A percentile compares a stretch with the other conserved stretches of the same genome.
These are phyloP conservation scores for Tylopilus felleus DNA, from an alignment of 768 basidiomycete species.

Conservation along the genomic window DNA sequence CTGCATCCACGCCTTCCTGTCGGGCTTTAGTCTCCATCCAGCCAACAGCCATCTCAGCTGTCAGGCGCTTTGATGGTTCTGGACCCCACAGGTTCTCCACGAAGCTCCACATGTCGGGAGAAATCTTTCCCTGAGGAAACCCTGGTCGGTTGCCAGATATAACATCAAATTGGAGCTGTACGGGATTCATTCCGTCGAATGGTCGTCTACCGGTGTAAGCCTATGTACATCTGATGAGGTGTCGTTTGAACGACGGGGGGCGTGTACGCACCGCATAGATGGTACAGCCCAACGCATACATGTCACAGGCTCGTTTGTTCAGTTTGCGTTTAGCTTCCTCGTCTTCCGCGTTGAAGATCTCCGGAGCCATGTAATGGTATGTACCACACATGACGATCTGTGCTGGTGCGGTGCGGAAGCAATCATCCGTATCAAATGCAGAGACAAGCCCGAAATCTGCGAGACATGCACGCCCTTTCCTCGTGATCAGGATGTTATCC, in stretches of 20 bases:
- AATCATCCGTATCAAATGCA: conserved; percentile 14
- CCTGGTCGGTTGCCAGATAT: conserved; percentile 2
- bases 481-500: conserved; percentile 48
- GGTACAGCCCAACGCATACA: conserved; percentile 42
- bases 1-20: conserved; percentile 4
- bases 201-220: conserved; percentile 17
- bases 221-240: conserved; percentile 2
- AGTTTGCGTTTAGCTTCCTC: conserved; percentile 8
- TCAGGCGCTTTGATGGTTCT: conserved; percentile 19
- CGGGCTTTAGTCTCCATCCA: conserved; percentile 25
- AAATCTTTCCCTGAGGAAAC: conserved; percentile 14
- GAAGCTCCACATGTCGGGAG: conserved; percentile 30
- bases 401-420: conserved; percentile 8
- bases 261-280: conserved; percentile 35
- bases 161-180: neutral
- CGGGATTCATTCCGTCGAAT: neutral
- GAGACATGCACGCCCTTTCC: conserved; percentile 40
- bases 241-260: neutral
- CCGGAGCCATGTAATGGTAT: conserved; percentile 24
- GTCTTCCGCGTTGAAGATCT: conserved; percentile 10
- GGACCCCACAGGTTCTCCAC: conserved; percentile 28
- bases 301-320: conserved; percentile 33
- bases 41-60: conserved; percentile 17
- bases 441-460: conserved; percentile 47
- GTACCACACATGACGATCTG: conserved; percentile 17